A percentile compares a stretch with the other conserved stretches of the same genome.
These are phyloP conservation scores for Sutorius eximius DNA, from an alignment of 1,284 basidiomycete species.

Conservation along the genomic window DNA sequence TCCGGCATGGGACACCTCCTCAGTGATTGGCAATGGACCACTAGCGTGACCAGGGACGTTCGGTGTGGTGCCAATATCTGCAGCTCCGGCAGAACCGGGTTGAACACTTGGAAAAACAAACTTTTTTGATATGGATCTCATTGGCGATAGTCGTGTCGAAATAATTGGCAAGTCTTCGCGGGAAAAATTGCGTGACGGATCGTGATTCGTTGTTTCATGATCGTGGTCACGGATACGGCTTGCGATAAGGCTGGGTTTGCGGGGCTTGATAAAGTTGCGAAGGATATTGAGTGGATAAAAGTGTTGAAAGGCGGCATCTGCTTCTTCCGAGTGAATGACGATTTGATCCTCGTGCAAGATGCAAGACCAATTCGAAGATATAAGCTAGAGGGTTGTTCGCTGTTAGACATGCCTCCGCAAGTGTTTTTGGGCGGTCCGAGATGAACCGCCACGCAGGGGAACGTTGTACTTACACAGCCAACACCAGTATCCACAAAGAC, in stretches of 20 bases:
- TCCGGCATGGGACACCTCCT: conserved; percentile 5
- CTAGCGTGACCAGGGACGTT: neutral
- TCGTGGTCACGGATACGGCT: conserved; percentile 9
- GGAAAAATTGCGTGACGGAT: conserved; percentile 6
- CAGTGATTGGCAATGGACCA: neutral
- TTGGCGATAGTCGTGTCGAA: conserved; percentile 27
- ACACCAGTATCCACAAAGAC: conserved; percentile 72
- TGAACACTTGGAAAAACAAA: conserved; percentile 31
- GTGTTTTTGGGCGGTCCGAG: conserved; percentile 1
- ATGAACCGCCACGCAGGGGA: conserved; percentile 2
- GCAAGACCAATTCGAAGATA: conserved; percentile 73
- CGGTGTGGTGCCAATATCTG: neutral
- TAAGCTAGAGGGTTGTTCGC: conserved; percentile 38
- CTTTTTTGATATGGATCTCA: conserved; percentile 36
- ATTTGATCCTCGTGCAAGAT: conserved; percentile 60
- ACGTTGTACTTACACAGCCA: conserved; percentile 56
- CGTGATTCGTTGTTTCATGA: conserved; percentile 2
- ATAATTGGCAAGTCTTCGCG: conserved; percentile 29
- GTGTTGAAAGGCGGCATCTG: conserved; percentile 34
- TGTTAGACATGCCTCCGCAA: conserved; percentile 7
- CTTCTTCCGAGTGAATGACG: conserved; percentile 65
- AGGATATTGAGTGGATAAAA: conserved; percentile 35
- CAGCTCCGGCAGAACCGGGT: neutral
- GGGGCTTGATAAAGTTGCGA: conserved; percentile 23
- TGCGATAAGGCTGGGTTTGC: conserved; percentile 25